Evolutionary conservation across 176 grass and related monocot genomes (phyloP).

Genomic region (Panicum miliaceum): DNA sequence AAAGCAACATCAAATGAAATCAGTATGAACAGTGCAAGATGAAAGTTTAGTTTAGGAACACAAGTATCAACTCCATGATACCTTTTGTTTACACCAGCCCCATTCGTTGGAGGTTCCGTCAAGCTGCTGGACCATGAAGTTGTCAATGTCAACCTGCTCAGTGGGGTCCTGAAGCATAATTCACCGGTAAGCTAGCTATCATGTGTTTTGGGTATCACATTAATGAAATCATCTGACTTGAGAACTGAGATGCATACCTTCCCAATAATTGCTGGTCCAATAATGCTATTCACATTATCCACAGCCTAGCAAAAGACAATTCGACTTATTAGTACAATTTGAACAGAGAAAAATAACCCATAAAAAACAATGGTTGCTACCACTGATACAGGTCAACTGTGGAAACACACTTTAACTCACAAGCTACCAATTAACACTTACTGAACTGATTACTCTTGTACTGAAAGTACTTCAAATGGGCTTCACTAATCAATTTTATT

Average conservation of each 20-base stretch:
- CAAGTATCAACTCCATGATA: conserved; percentile 8
- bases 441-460: not conserved
- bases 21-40: not conserved
- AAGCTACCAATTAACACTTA: not conserved
- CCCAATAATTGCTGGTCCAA: conserved; percentile 75
- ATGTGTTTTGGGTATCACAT: not conserved
- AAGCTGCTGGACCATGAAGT: conserved; percentile 94
- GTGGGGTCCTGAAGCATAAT: conserved; percentile 70
- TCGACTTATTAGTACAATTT: not conserved
- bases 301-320: conserved; percentile 63
- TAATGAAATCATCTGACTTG: not conserved
- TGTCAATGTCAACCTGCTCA: conserved; percentile 74
- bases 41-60: not conserved
- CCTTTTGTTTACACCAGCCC: conserved; percentile 99
- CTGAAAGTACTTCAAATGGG: not conserved
- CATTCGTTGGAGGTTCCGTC: conserved; percentile 94
- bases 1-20: not conserved
- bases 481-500: not conserved
- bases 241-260: conserved; percentile 55
- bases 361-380: too few relatives aligned
- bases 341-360: too few relatives aligned
- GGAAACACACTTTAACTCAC: not conserved
- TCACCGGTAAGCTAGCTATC: not conserved
- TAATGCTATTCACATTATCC: conserved; percentile 77
- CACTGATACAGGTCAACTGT: not conserved